These are phyloP conservation scores for Blastobotrys parvus DNA, from an alignment of 805 yeast species.

Conservation along the genomic window DNA sequence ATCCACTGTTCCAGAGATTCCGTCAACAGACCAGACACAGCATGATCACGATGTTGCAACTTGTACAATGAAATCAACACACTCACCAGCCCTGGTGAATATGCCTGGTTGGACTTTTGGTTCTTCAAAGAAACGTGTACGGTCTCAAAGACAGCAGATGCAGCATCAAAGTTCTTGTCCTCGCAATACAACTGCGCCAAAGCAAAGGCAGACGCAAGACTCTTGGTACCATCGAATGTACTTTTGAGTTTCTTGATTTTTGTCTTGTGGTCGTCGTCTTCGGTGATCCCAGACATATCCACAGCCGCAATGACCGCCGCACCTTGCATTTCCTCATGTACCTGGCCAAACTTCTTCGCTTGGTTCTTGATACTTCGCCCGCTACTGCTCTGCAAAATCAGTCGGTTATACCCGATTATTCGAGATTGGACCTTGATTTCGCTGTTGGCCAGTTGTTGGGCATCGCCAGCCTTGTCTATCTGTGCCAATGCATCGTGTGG, in stretches of 20 bases:
- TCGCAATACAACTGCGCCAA: constrained; percentile 22
- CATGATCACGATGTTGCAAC: constrained; percentile 31
- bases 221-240: constrained; percentile 26
- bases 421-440: constrained; percentile 4
- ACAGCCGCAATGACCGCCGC: constrained; percentile 5
- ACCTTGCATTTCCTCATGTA: constrained; percentile 12
- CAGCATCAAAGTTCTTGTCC: constrained; percentile 19
- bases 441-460: constrained; percentile 9
- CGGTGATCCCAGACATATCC: not conserved
- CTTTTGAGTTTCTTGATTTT: constrained; percentile 20
- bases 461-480: constrained; percentile 24
- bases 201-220: constrained; percentile 21
- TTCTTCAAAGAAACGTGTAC: constrained; percentile 1
- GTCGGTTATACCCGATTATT: constrained; percentile 33
- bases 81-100: constrained; percentile 43
- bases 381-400: constrained; percentile 32
- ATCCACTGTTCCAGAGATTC: constrained; percentile 25
- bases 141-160: constrained; percentile 23
- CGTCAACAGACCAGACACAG: constrained; percentile 28
- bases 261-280: constrained; percentile 15
- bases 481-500: constrained; percentile 15
- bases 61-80: constrained; percentile 44
- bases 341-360: constrained; percentile 11
- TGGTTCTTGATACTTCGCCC: constrained; percentile 19
- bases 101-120: constrained; percentile 2